A percentile compares a stretch with the other conserved stretches of the same genome.
These are phyloP conservation scores for Solanum gracilifrons DNA, from an alignment of 257 asterid genomes.

Conservation along the genomic window DNA sequence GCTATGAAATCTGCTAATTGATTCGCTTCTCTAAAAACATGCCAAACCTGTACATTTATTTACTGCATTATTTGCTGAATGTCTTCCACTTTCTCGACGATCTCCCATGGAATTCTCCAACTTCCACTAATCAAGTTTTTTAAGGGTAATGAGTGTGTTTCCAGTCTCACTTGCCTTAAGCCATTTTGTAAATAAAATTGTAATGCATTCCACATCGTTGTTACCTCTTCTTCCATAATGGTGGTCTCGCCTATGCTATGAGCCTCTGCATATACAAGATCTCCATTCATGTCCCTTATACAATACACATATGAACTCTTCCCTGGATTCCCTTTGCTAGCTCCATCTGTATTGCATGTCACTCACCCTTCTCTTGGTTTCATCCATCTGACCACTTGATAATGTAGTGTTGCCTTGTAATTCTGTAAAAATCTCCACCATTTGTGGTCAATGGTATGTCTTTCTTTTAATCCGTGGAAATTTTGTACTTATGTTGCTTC, in stretches of 20 bases:
- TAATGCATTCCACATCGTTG: not conserved
- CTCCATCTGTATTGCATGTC: not conserved
- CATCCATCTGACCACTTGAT: not conserved
- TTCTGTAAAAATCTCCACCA: not conserved
- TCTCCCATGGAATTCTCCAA: not conserved
- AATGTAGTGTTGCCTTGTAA: no score
- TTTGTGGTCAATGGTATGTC: not conserved
- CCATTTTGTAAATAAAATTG: not conserved
- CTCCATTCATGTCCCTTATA: not conserved
- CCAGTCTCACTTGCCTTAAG: not conserved
- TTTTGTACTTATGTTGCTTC: no score
- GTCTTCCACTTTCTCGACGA: not conserved
- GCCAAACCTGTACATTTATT: not conserved
- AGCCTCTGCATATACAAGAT: not conserved
- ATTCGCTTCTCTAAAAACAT: not conserved
- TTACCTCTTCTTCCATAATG: not conserved
- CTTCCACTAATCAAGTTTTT: not conserved
- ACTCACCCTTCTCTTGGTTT: not conserved
- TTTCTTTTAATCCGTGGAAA: no score
- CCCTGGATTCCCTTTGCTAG: not conserved
- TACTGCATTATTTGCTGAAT: not conserved
- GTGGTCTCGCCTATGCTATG: not conserved
- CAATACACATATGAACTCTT: not conserved
- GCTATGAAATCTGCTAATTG: not conserved
- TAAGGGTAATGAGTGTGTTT: not conserved